These are phyloP conservation scores for Blumeriella jaapii DNA, from an alignment of 2,329 filamentous ascomycete genomes.

Conservation along the genomic window DNA sequence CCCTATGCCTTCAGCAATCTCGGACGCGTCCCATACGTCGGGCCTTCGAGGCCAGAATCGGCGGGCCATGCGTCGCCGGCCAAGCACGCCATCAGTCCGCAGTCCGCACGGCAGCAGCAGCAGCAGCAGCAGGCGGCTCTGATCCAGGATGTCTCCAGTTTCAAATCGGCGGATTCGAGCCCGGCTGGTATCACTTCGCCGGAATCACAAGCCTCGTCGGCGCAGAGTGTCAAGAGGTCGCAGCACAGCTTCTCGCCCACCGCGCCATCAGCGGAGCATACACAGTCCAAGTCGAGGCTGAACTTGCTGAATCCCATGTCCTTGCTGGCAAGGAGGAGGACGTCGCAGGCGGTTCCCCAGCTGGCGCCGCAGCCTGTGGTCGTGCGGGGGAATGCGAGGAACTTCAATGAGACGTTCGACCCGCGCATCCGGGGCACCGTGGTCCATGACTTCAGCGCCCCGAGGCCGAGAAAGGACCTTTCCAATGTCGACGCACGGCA, in stretches of 20 bases:
- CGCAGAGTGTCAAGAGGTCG: constrained; percentile 16
- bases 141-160: constrained; percentile 11
- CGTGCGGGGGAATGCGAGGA: constrained; percentile 13
- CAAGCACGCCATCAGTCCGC: constrained; percentile 13
- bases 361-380: constrained; percentile 19
- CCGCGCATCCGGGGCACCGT: constrained; percentile 52
- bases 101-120: constrained; percentile 11
- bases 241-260: constrained; percentile 17
- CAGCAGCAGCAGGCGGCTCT: too few relatives aligned
- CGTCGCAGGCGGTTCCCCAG: constrained; percentile 24
- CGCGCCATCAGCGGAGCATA: constrained; percentile 9
- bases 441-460: constrained; percentile 56
- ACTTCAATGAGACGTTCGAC: constrained; percentile 38
- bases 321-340: constrained; percentile 25
- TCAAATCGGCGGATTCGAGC: constrained; percentile 11
- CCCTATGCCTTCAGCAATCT: constrained; percentile 15
- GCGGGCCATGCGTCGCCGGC: constrained; percentile 15
- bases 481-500: constrained; percentile 23
- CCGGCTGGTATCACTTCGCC: constrained; percentile 11
- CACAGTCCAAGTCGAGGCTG: constrained; percentile 24
- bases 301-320: constrained; percentile 20
- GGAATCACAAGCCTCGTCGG: constrained; percentile 15
- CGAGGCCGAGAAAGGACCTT: constrained; percentile 32
- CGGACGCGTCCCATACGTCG: constrained; percentile 16
- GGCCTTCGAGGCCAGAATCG: constrained; percentile 17